Base-by-base conservation (phyloP, 805 yeast species). In the Ogataea paradorogensis region DNA sequence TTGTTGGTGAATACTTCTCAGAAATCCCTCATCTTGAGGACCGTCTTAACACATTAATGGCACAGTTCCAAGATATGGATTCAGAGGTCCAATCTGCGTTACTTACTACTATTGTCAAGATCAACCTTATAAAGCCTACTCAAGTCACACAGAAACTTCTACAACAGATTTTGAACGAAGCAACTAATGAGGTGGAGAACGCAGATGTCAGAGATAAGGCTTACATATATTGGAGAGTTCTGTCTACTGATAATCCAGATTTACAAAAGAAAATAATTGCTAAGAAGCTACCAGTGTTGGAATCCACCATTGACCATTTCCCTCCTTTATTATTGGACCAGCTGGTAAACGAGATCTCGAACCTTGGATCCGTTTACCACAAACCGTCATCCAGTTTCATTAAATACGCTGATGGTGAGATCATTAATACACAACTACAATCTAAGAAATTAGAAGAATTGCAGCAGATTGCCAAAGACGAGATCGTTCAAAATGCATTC, bases 291-390 rank as follows among this genome's bases (percentile, higher is more conserved):
- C 95, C 96, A 9, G 76, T 78, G 8, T 77, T 93, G 43, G 74
- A 78, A 30, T 74, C 87, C 2, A 82, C 89, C 2, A 77, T 90
- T 22, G 82, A 88, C 29, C 63, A 71, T 14, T 82, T 90, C 53
- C 80, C 87, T 28, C 82, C 86, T 0, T 71, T 69, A 15, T 69
- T 88, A 4, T 71, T 90, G 42, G 77, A 80, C 29, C 82, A 78
- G 46, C 70, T 93, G 35, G 56, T 91, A 22, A 58, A 67, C n/a
- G 95, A 91, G 57, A 65, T 91, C 40, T 81, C 95, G 3, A 83
- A 93, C 7, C 72, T 93, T 46, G 82, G 96, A 27, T 87, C 97
- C 0, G 93, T 93, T 2, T 87, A 87, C 56, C 95, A 84, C 62
- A 84, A 83, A 56, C 95, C 97, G 9, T 78, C 85, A 5, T 67